These are phyloP conservation scores for Mayamaea pseudoterrestris DNA, from an alignment of 108 stramenopile species.

Conservation along the genomic window DNA sequence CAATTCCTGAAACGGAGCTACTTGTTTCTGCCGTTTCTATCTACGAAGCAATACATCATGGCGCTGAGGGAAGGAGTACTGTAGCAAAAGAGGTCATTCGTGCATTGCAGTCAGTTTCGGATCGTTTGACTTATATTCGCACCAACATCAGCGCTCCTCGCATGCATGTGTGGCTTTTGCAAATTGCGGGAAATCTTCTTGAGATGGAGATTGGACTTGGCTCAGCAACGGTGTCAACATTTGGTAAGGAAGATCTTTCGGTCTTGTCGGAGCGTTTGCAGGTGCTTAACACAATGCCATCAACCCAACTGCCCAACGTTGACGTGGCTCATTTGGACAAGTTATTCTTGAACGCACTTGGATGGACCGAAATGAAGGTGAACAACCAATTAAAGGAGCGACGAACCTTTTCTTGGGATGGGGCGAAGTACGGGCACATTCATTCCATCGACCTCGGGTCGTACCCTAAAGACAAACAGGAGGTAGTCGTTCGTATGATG, in stretches of 20 bases:
- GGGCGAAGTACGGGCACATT: neutral
- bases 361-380: constrained; percentile 43
- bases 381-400: constrained; percentile 14
- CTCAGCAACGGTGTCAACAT: constrained; percentile 2
- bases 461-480: neutral
- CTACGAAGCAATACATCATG: neutral
- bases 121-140: neutral
- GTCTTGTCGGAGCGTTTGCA: neutral
- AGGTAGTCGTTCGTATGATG: neutral
- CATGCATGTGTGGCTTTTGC: neutral
- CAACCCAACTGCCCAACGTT: neutral
- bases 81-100: neutral
- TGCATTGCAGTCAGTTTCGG: neutral
- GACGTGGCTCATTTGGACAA: neutral
- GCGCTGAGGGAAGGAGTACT: neutral
- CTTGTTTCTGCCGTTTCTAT: neutral
- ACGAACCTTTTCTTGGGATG: neutral
- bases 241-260: constrained; percentile 7
- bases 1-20: neutral
- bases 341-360: constrained; percentile 44
- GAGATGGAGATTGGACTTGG: neutral
- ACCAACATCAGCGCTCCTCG: neutral
- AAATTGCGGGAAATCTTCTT: neutral
- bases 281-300: neutral
- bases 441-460: neutral